These are phyloP conservation scores for Lotmaria passim DNA, from an alignment of 208 protist species.

Conservation along the genomic window DNA sequence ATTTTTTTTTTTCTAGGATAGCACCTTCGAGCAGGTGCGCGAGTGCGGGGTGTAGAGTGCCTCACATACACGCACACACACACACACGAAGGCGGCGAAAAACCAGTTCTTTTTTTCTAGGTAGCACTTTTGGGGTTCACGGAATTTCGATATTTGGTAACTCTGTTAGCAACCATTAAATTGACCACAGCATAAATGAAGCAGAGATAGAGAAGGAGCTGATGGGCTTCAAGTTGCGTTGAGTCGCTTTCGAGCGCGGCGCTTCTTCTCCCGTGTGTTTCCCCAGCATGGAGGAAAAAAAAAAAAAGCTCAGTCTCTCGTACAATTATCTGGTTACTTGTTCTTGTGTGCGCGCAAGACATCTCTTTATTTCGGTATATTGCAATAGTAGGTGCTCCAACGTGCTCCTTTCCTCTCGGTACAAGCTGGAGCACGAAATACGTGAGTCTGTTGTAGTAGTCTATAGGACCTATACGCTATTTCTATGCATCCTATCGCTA, in stretches of 20 bases:
- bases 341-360: too few relatives aligned
- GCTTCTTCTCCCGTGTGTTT: not conserved
- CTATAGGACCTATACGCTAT: too few relatives aligned
- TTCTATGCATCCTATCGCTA: too few relatives aligned
- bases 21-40: slow-evolving; percentile 5
- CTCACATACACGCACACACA: not conserved
- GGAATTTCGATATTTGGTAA: slow-evolving; percentile 21
- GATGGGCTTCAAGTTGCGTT: not conserved
- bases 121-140: slow-evolving; percentile 21
- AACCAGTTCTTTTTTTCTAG: slow-evolving; percentile 13
- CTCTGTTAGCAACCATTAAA: slow-evolving; percentile 17
- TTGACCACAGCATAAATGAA: slow-evolving; percentile 22
- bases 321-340: too few relatives aligned
- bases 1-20: slow-evolving; percentile 22
- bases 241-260: not conserved
- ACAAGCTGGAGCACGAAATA: too few relatives aligned
- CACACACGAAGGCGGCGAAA: slow-evolving; percentile 3
- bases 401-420: too few relatives aligned
- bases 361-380: too few relatives aligned
- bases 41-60: not conserved
- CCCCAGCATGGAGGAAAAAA: too few relatives aligned
- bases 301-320: too few relatives aligned
- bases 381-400: too few relatives aligned
- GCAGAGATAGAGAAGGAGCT: not conserved
- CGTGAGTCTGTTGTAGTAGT: too few relatives aligned